Evolutionary conservation across 345 rosid genomes (phyloP).

Genomic region (Pelargonium nanum): DNA sequence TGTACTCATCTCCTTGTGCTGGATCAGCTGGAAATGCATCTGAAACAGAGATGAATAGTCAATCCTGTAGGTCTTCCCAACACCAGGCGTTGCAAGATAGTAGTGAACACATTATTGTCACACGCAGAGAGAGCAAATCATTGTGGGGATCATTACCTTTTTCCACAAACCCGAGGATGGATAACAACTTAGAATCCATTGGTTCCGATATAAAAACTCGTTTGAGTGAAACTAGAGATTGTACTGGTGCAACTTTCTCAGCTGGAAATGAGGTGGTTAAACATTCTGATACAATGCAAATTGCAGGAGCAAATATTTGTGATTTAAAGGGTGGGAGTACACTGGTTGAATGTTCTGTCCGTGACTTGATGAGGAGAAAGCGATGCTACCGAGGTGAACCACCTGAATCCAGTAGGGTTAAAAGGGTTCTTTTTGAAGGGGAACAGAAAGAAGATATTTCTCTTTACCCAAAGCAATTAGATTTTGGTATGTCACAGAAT

Average conservation of each 20-base stretch:
- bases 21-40: conserved; percentile 29
- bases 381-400: conserved; percentile 36
- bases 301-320: conserved; percentile 20
- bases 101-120: conserved; percentile 19
- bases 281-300: conserved; percentile 16
- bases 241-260: conserved; percentile 9
- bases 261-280: conserved; percentile 23
- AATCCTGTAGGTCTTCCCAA: conserved; percentile 19
- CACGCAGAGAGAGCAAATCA: conserved; percentile 25
- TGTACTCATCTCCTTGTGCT: conserved; percentile 19
- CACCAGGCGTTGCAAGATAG: conserved; percentile 18
- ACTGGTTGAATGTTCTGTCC: conserved; percentile 45
- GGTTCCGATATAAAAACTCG: conserved; percentile 12
- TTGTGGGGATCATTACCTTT: conserved; percentile 72
- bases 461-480: conserved; percentile 20
- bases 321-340: conserved; percentile 19
- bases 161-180: conserved; percentile 21
- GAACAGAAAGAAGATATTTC: conserved; percentile 13
- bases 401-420: conserved; percentile 22
- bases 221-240: conserved; percentile 22
- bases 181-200: conserved; percentile 20
- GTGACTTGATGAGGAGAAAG: conserved; percentile 86
- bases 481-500: conserved; percentile 2
- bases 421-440: conserved; percentile 22
- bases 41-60: conserved; percentile 27